Evolutionary conservation across 352 stramenopile species (phyloP).

Genomic region (Pythium rishiriense): DNA sequence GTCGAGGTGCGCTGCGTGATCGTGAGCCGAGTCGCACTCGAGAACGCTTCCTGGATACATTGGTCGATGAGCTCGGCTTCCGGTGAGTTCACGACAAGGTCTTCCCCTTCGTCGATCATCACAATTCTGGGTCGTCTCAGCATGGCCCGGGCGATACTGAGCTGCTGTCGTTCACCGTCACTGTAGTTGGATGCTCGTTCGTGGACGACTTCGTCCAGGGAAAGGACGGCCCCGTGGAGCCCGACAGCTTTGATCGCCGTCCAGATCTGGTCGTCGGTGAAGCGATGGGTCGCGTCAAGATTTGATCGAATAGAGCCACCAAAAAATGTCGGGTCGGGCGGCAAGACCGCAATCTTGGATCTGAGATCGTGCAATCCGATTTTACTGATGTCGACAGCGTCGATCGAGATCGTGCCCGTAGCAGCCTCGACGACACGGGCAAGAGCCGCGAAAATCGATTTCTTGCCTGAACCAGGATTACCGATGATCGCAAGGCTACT

Average conservation of each 20-base stretch:
- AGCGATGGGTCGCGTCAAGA: conserved; percentile 80
- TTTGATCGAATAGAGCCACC: conserved; percentile 84
- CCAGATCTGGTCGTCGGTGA: conserved; percentile 53
- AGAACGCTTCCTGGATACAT: conserved; percentile 32
- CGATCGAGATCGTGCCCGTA: conserved; percentile 73
- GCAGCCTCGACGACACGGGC: conserved; percentile 31
- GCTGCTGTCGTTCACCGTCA: conserved; percentile 90
- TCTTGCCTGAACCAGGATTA: conserved; percentile 31
- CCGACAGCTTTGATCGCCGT: conserved; percentile 27
- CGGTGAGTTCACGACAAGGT: not conserved
- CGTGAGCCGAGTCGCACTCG: conserved; percentile 91
- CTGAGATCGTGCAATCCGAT: conserved; percentile 33
- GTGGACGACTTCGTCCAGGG: conserved; percentile 79
- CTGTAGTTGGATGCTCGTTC: conserved; percentile 93
- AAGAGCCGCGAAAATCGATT: conserved; percentile 33
- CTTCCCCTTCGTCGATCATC: conserved; percentile 27
- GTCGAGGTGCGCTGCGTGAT: conserved; percentile 97
- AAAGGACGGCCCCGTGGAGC: conserved; percentile 27
- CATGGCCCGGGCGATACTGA: conserved; percentile 92
- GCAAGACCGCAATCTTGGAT: conserved; percentile 44
- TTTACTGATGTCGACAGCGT: conserved; percentile 72
- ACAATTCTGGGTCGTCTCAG: conserved; percentile 73
- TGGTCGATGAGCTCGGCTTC: conserved; percentile 19
- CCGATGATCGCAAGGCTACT: conserved; percentile 29
- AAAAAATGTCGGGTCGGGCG: conserved; percentile 89